Base-by-base conservation (phyloP, 139 green algal species). In the Chlorella sp. region DNA sequence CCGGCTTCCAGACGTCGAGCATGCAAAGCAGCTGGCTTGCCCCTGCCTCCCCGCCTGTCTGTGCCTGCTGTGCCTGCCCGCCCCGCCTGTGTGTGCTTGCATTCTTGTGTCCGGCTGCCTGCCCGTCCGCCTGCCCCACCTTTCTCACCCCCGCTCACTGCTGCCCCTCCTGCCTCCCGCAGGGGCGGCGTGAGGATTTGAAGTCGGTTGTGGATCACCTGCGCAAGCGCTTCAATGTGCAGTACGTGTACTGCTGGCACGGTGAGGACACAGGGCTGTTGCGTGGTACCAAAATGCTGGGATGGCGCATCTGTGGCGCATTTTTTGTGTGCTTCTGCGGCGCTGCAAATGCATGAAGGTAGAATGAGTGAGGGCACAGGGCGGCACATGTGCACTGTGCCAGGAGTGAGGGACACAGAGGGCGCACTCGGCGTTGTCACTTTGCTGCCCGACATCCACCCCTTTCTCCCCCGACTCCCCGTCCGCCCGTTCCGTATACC, bases 161-260 rank as follows among this genome's bases (percentile, higher is more conserved):
- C 53, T 71, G 79, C 39, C 79, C 57, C 34, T 4, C 57, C 36
- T 0, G 19, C 0, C 14, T 24, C 12, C 1, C n/a, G 91, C 90
- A 92, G 91, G 93, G 89, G 0, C 78, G 89, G 76, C 81, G 90
- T 1, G 95, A 95, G 78, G 89, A 95, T 86, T 91, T 99, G 77
- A 81, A 85, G 19, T 90, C 86, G 0, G 95, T 99, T 32, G 95
- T 99, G 40, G 42, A 82, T 0, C 84, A 95, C 89, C 90, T 98
- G 37, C 89, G 83, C 19, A 85, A 80, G 83, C 91, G 84, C 32
- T 96, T 94, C 64, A 93, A 90, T 53, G 89, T 99, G 68, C 48
- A 93, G 2, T 96, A 96, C 86, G 88, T 99, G n/a, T 98, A 98
- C 94, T 98, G 96, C 92, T 99, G 97, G 97, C 97, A 99, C 89